Base-by-base conservation (phyloP, 768 basidiomycete genomes). In the Amylocystis lapponica region DNA sequence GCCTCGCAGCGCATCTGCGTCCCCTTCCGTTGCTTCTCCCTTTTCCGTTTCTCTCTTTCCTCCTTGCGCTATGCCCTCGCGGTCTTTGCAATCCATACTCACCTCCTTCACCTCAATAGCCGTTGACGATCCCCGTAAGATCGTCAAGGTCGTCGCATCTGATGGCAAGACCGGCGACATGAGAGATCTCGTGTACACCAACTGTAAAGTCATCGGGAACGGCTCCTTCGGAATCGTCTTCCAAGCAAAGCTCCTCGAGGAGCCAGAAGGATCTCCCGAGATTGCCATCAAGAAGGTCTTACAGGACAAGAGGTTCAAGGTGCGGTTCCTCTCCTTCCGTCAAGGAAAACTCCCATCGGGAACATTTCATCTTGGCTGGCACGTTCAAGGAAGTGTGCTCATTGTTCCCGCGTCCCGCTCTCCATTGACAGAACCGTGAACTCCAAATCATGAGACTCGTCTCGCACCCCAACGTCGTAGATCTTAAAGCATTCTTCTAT, bases 291-390 rank as follows among this genome's bases (percentile, higher is more conserved):
- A 99, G 89, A 98, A 97, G 75, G 96, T 99, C 39, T 69, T 99
- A 49, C 96, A 99, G 75, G 96, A 99, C 72, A 99, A 99, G 77
- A 82, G 96, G 54, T 99, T 99, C 86, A 99, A 99, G 90, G 95
- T 94, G 49, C 50, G 77, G 68, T n/a, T 20, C 26, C 30, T 50
- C 56, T 40, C 12, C 20, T 20, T 17, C 11, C 38, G 20, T 20
- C 43, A 5, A n/a, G n/a, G n/a, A n/a, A n/a, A n/a, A n/a, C n/a
- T n/a, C 6, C 26, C 26, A 10, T 30, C 16, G 29, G 11, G 11
- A n/a, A 10, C 29, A 30, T 10, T 10, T 16, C 16, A 10, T 16
- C 11, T 10, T 10, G 16, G n/a, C n/a, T 39, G 30, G 5, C 8
- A 16, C 17, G 17, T 43, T 23, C 41, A 41, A 4, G 17, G 36